Conservation (phyloP, 1,284 basidiomycete genomes). For the Ustilago xerochloae region DNA sequence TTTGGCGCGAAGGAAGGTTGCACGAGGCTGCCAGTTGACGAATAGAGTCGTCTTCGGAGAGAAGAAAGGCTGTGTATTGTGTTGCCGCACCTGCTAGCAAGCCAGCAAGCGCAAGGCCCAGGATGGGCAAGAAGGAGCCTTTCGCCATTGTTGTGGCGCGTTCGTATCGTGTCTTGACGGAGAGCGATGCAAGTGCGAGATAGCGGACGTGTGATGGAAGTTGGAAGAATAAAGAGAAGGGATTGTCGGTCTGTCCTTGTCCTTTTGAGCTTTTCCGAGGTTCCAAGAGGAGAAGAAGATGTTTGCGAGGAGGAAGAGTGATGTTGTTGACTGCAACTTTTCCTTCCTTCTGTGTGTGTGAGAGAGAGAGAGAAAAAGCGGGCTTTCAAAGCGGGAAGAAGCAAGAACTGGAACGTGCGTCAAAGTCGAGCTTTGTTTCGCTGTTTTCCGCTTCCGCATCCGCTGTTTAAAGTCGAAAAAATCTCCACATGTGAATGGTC, state of each 20-base stretch:
- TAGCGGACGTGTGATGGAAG: neutral
- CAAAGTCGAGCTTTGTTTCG: conserved; percentile 35
- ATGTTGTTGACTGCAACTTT: neutral
- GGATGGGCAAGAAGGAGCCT: conserved; percentile 32
- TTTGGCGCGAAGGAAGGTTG: conserved; percentile 33
- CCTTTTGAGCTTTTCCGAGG: too few relatives aligned
- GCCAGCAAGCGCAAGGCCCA: conserved; percentile 29
- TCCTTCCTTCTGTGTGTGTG: too few relatives aligned
- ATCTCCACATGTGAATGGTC: too few relatives aligned
- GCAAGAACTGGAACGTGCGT: conserved; percentile 38
- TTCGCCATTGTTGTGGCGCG: conserved; percentile 20
- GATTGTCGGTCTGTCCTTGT: too few relatives aligned
- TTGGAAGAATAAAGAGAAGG: too few relatives aligned
- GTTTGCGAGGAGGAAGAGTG: too few relatives aligned
- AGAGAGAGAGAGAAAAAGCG: neutral
- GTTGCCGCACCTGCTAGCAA: conserved; percentile 30
- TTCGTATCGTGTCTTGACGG: too few relatives aligned
- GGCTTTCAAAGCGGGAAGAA: neutral
- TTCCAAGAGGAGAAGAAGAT: too few relatives aligned
- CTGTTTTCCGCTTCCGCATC: conserved; percentile 2
- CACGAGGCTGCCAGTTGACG: conserved; percentile 18
- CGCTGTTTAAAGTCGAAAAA: conserved; percentile 3
- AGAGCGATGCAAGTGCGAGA: too few relatives aligned
- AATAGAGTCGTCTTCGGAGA: conserved; percentile 21
- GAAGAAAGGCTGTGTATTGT: conserved; percentile 20